Conservation (phyloP, 2,329 filamentous ascomycete genomes). For the Ophiocordyceps sinensis region DNA sequence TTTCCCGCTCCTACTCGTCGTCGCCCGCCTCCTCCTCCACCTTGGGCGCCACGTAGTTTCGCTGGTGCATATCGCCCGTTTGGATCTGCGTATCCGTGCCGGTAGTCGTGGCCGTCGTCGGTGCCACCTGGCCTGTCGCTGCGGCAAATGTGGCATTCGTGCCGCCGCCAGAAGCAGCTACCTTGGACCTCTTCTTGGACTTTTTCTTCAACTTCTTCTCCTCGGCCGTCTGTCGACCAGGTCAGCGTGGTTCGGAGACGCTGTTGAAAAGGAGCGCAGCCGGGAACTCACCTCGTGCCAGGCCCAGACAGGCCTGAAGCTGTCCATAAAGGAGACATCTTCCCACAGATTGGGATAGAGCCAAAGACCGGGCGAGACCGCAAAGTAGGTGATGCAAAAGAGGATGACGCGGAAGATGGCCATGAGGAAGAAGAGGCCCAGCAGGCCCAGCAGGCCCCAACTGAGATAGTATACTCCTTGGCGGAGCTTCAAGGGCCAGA, state of each 20-base stretch:
- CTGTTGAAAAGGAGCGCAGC: too few relatives aligned
- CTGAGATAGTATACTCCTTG: constrained; percentile 95
- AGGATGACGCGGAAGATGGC: constrained; percentile 91
- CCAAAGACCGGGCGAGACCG: constrained; percentile 79
- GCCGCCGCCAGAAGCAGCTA: constrained; percentile 14
- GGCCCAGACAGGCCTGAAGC: constrained; percentile 89
- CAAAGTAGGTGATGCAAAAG: constrained; percentile 85
- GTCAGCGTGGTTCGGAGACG: background rate
- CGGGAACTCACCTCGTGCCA: constrained; percentile 81
- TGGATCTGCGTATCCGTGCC: constrained; percentile 40
- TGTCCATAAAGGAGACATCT: constrained; percentile 96
- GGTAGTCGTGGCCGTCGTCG: constrained; percentile 40
- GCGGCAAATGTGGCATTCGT: constrained; percentile 32
- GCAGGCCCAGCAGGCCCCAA: constrained; percentile 79
- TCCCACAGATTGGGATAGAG: constrained; percentile 96
- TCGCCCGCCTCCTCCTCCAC: constrained; percentile 39
- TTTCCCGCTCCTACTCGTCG: constrained; percentile 23
- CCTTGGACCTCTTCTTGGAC: constrained; percentile 43
- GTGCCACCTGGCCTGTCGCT: constrained; percentile 36
- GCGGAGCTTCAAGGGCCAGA: constrained; percentile 85
- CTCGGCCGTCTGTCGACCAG: constrained; percentile 5
- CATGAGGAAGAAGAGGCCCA: constrained; percentile 95
- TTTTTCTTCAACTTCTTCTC: constrained; percentile 18
- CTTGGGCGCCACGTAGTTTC: constrained; percentile 33
- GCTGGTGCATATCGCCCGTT: constrained; percentile 25